These are phyloP conservation scores for Beta lomatogona DNA, from an alignment of 179 eudicot species.

Conservation along the genomic window DNA sequence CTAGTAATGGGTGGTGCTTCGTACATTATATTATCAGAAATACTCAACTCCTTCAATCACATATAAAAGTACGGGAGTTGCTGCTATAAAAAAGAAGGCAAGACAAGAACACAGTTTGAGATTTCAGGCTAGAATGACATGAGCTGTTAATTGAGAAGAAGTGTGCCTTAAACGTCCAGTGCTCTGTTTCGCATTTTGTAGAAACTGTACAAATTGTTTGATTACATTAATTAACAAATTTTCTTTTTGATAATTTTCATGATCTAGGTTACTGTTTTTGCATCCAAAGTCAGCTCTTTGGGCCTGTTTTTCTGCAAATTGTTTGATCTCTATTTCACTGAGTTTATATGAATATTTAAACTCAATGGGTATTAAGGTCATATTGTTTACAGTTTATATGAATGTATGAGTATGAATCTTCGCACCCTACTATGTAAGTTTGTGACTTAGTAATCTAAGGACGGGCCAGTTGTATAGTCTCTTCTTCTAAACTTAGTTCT, in stretches of 20 bases:
- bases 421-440: not conserved
- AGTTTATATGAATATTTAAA: no score
- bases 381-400: no score
- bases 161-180: not conserved
- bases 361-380: no score
- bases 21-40: conserved; percentile 62
- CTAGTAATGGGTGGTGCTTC: conserved; percentile 72
- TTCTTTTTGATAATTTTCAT: not conserved
- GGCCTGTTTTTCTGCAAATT: not conserved
- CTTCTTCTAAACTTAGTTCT: not conserved
- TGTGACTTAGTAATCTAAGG: not conserved
- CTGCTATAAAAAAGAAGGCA: not conserved
- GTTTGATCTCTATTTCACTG: not conserved
- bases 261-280: not conserved
- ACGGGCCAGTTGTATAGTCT: not conserved
- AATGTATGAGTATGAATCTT: no score
- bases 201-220: not conserved
- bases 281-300: not conserved
- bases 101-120: not conserved
- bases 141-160: not conserved
- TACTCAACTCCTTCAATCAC: conserved; percentile 52
- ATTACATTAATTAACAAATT: not conserved
- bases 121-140: not conserved
- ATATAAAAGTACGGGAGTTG: not conserved
- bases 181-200: not conserved